Base-by-base conservation (phyloP, 2,329 filamentous ascomycete genomes). In the Trichoderma sp. region DNA sequence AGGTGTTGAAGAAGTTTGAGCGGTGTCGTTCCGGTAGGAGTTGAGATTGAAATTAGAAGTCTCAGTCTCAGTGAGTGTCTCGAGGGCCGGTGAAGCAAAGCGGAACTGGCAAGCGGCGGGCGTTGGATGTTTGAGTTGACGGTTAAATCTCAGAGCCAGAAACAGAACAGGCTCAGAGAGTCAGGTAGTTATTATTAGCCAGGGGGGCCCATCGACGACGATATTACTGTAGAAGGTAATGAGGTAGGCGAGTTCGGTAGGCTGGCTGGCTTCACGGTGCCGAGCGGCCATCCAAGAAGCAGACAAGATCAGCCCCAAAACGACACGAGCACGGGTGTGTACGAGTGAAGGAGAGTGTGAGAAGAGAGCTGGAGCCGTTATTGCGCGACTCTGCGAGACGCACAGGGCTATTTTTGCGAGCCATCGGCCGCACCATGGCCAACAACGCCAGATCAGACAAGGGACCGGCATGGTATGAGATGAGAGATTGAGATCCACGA, bases 401-500 rank as follows among this genome's bases (percentile, higher is more conserved):
- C 47, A 64, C 30, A 70, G 43, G 68, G 20, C 57, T 59, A 34
- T 59, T 58, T 63, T 70, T 63, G 50, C 55, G 47, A 47, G 36
- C 64, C 68, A 63, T 61, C 68, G 34, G 53, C 36, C 65, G 55
- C 55, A 43, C 65, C 32, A 58, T 32, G 39, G 55, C 26, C 26
- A 30, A 17, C 39, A 43, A 64, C 26, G 61, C 39, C 62, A 65
- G 62, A 53, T 64, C 65, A 61, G 66, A 61, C 55, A 61, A 61
- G 66, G 66, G 59, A 11, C 61, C 23, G 50, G 61, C 50, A 65
- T 65, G 36, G 59, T 43, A 70, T 70, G 68, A 70, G 68, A 64
- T 70, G 61, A 50, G 50, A 70, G 68, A 65, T 70, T 65, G 68
- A 65, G 66, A 68, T 68, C 34, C 55, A 68, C 66, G 61, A 62